Conservation (phyloP, 1,284 basidiomycete genomes). For the Ustilago cynodontis region DNA sequence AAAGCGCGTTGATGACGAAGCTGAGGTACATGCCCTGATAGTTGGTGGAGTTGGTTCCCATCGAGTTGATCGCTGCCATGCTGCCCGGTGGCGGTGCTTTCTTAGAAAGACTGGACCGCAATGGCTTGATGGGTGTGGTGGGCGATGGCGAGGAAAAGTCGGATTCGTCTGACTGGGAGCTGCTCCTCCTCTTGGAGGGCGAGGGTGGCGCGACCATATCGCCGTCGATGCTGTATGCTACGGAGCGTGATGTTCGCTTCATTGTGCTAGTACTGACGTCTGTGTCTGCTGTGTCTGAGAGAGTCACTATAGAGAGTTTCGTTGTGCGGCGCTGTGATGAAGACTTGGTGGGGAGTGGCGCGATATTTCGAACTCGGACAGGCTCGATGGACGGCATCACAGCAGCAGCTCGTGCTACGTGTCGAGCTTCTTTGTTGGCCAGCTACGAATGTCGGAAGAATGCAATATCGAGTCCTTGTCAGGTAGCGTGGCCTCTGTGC, state of each 20-base stretch:
- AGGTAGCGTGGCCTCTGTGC: not conserved
- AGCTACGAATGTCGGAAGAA: not conserved
- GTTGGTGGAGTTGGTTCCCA: conserved; percentile 26
- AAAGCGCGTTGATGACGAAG: conserved; percentile 84
- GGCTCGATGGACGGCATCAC: conserved; percentile 50
- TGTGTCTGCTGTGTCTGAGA: not conserved
- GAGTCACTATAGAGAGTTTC: not conserved
- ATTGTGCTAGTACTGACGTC: conserved; percentile 12
- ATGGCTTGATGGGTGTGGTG: conserved; percentile 32
- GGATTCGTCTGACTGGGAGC: conserved; percentile 32
- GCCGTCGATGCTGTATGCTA: conserved; percentile 17
- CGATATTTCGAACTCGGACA: conserved; percentile 33
- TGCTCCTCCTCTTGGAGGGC: conserved; percentile 40
- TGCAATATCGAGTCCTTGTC: not conserved
- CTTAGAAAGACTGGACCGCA: conserved; percentile 45
- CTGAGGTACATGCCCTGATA: conserved; percentile 82
- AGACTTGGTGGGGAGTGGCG: conserved; percentile 22
- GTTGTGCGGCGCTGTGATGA: conserved; percentile 8
- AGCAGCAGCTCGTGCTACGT: conserved; percentile 18
- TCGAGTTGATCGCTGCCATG: conserved; percentile 44
- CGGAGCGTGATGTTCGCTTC: conserved; percentile 29
- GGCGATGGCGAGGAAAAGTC: conserved; percentile 38
- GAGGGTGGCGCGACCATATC: conserved; percentile 17
- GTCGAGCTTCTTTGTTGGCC: conserved; percentile 7
- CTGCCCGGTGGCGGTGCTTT: conserved; percentile 42